Conservation (phyloP, 2,329 filamentous ascomycete genomes). For the Aspergillus aculeatus region DNA sequence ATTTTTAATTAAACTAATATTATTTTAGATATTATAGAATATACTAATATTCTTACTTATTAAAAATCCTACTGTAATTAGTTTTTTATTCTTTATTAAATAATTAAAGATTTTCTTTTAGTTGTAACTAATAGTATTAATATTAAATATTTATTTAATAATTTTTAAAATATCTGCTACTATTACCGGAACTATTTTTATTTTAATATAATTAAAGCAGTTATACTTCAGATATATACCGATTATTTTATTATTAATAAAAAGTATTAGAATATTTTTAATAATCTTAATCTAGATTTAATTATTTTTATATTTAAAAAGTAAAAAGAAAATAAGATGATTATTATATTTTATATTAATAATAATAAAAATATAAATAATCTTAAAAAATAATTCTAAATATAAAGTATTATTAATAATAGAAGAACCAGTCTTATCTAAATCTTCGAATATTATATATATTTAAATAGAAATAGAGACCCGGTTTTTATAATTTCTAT, state of each 20-base stretch:
- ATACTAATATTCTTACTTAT: too few species aligned
- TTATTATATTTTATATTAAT: neutral
- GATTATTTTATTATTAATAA: conserved; percentile 1
- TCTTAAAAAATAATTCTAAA: neutral
- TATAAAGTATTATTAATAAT: neutral
- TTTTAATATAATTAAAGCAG: neutral
- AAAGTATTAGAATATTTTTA: neutral
- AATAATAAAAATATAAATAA: neutral
- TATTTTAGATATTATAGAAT: too few species aligned
- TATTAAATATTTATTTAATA: too few species aligned
- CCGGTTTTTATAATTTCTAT: too few species aligned
- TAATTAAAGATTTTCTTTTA: too few species aligned
- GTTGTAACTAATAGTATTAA: too few species aligned
- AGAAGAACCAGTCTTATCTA: neutral
- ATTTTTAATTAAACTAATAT: too few species aligned
- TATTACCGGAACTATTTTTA: too few species aligned
- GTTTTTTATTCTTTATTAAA: too few species aligned
- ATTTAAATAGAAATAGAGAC: neutral
- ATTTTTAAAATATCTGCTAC: too few species aligned
- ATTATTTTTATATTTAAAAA: conserved; percentile 1
- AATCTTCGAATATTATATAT: neutral
- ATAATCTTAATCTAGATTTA: neutral
- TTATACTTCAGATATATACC: conserved; percentile 1
- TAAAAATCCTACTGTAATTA: too few species aligned
- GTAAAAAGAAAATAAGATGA: neutral